Evolutionary conservation across 805 yeast species (phyloP), one percentile per base, ranked within the genome.

Genomic region (Spathaspora passalidarum): DNA sequence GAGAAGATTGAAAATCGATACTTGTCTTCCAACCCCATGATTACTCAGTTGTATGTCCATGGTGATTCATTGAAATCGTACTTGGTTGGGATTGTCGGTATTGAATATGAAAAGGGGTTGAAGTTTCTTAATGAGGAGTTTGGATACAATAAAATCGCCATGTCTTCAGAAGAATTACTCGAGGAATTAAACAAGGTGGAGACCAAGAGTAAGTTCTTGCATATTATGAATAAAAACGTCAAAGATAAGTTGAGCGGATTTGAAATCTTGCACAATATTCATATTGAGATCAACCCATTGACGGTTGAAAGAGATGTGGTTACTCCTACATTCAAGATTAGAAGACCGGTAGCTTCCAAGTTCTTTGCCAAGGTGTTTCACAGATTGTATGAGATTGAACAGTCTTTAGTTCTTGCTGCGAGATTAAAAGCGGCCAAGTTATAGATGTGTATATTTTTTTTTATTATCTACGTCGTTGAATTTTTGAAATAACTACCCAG

Each of bases 1-100:
- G 91, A 84, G 56, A 82, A 78, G 63, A 78, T 84, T 53, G 90
- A 84, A 56, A 82, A 80, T 54, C 62, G 68, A 13, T 84, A 84
- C 59, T 56, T 80, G 29, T 69, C 83, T 1, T 64, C 69, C 18
- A 72, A 76, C 51, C 73, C 84, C 0, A 32, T 59, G 2, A 57
- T 80, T 21, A 55, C 73, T 5, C 88, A 82, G 60, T 53, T 79
- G 6, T 82, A 74, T 56, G 79, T 74, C 2, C 81, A 80, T 53
- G 90, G 90, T 22, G 81, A 82, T 58, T 72, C 86, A 4, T 62
- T 73, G 37, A 68, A 78, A 56, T 66, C 75, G 10, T 79, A 53
- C 56, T 61, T 84, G 47, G 81, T 84, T n/a, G 88, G 79, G 18
- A 62, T 84, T 29, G 59, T 78, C 32, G 88, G 89, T 19, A 62